These are phyloP conservation scores for maize (Zea mays) DNA, from an alignment of 176 grass and related monocot genomes.

Conservation along the genomic window Zm-B73-REFERENCE-NAM-5.0 NC_050102.1:135460501-135461000, in stretches of 20 bases:
- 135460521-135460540: too few species aligned
- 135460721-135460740: background rate
- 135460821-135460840: too few species aligned
- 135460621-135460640: background rate
- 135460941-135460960: too few species aligned
- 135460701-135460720: background rate
- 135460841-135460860: too few species aligned
- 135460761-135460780: background rate
- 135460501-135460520: too few species aligned
- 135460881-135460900: too few species aligned
- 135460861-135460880: too few species aligned
- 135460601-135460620: slow-evolving; percentile 39
- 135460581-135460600: slow-evolving; percentile 54
- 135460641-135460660: background rate
- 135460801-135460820: too few species aligned
- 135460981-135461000: too few species aligned
- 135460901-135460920: too few species aligned
- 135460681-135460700: background rate
- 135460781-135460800: background rate
- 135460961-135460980: too few species aligned
- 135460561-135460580: slow-evolving; percentile 39
- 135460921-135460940: too few species aligned
- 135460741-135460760: slow-evolving; percentile 22
- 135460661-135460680: background rate
- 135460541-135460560: background rate